Conservation (phyloP, 768 basidiomycete genomes). For the Suillus paluster region DNA sequence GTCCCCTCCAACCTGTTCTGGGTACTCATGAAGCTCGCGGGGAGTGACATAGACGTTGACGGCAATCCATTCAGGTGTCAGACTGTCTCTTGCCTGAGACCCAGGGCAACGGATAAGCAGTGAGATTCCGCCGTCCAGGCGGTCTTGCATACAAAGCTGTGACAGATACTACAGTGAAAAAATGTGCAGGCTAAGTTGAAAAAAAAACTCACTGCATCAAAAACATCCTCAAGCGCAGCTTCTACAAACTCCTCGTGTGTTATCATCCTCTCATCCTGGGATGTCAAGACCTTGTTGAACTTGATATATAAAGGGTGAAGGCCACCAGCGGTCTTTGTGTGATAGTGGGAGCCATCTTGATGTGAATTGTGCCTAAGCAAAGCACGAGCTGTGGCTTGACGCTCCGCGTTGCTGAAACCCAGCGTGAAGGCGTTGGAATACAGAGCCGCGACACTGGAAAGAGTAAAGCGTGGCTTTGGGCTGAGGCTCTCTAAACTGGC, state of each 20-base stretch:
- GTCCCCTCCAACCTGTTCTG: neutral
- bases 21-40: neutral
- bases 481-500: no score
- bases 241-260: neutral
- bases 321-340: neutral
- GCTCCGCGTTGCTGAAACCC: conserved; percentile 7
- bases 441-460: conserved; percentile 8
- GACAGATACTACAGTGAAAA: neutral
- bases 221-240: conserved; percentile 9
- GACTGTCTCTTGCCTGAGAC: neutral
- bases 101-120: conserved; percentile 12
- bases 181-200: no score
- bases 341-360: conserved; percentile 10
- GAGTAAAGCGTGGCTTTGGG: conserved; percentile 3
- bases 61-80: conserved; percentile 6
- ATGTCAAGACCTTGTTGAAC: neutral
- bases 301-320: conserved; percentile 9
- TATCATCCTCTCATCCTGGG: neutral
- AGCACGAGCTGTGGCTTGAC: conserved; percentile 2
- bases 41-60: conserved; percentile 11
- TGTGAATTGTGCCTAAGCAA: conserved; percentile 12
- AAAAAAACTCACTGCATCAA: conserved; percentile 11
- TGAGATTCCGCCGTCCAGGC: conserved; percentile 13
- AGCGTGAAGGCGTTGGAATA: neutral
- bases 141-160: conserved; percentile 17